Percentiles rank a stretch among this genome's conserved stretches.
Conservation (phyloP, 176 grass and related monocot species). For the Zea luxurians region DNA sequence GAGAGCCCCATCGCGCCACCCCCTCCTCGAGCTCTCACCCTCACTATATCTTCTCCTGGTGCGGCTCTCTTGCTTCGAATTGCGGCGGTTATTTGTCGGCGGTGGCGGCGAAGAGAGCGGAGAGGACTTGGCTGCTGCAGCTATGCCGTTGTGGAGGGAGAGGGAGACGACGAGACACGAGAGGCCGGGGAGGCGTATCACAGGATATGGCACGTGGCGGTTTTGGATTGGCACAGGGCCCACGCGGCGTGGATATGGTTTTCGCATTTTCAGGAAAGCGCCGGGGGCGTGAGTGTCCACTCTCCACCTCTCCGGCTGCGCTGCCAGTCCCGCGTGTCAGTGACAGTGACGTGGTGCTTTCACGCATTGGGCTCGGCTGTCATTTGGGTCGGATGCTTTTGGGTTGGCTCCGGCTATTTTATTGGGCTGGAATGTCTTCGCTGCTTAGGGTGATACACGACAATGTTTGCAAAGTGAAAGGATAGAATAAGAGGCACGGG, state of each 20-base stretch:
- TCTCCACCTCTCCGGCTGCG: not conserved
- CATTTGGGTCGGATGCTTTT: not conserved
- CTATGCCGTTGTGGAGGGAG: constrained; percentile 20
- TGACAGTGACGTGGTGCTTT: not conserved
- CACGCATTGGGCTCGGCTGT: not conserved
- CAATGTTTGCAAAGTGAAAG: too few species aligned
- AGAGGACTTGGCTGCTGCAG: not conserved
- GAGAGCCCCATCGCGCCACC: constrained; percentile 49
- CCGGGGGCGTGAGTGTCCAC: constrained; percentile 2
- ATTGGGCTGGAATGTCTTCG: too few species aligned
- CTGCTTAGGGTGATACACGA: too few species aligned
- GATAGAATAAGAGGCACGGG: too few species aligned
- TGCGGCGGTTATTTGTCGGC: not conserved
- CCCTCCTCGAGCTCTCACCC: not conserved
- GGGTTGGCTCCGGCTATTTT: too few species aligned
- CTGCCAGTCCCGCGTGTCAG: constrained; percentile 10
- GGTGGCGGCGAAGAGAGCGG: not conserved
- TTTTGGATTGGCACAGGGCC: not conserved
- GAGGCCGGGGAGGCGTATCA: constrained; percentile 13
- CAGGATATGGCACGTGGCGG: constrained; percentile 41
- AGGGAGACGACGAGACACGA: constrained; percentile 31
- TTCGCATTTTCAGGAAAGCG: constrained; percentile 38
- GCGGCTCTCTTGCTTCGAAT: not conserved
- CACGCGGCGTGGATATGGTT: constrained; percentile 49
- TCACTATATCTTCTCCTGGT: not conserved